These are phyloP conservation scores for Fraxinus baroniana DNA, from an alignment of 305 asterid species.

Conservation along the genomic window DNA sequence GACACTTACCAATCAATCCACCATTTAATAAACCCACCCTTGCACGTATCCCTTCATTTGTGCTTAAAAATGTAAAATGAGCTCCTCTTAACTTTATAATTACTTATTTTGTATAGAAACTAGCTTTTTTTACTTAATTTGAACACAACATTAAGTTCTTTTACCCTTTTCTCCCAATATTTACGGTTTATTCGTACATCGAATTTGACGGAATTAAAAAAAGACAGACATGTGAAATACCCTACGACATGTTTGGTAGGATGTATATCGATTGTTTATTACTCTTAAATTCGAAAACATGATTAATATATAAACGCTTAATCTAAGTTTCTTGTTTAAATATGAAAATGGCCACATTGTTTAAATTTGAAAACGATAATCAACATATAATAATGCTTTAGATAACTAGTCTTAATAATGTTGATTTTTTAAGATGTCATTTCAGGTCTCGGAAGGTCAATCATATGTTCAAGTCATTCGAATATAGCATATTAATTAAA, in stretches of 20 bases:
- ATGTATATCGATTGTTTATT: not conserved
- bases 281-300: too few species aligned
- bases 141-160: not conserved
- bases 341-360: too few species aligned
- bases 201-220: too few species aligned
- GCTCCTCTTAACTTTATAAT: not conserved
- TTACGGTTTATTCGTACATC: not conserved
- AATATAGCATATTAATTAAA: not conserved
- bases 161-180: not conserved
- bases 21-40: not conserved
- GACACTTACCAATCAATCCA: slow-evolving; percentile 6
- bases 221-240: not conserved
- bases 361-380: too few species aligned
- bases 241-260: too few species aligned
- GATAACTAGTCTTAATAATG: too few species aligned
- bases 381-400: too few species aligned
- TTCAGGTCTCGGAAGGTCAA: too few species aligned
- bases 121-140: too few species aligned
- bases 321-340: too few species aligned
- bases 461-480: not conserved
- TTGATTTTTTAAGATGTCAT: not conserved
- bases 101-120: not conserved
- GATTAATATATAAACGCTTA: too few species aligned
- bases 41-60: not conserved
- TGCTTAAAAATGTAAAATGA: not conserved